These are phyloP conservation scores for Chernovozyma sophiae-reginae DNA, from an alignment of 1,139 yeast genomes.

Conservation along the genomic window DNA sequence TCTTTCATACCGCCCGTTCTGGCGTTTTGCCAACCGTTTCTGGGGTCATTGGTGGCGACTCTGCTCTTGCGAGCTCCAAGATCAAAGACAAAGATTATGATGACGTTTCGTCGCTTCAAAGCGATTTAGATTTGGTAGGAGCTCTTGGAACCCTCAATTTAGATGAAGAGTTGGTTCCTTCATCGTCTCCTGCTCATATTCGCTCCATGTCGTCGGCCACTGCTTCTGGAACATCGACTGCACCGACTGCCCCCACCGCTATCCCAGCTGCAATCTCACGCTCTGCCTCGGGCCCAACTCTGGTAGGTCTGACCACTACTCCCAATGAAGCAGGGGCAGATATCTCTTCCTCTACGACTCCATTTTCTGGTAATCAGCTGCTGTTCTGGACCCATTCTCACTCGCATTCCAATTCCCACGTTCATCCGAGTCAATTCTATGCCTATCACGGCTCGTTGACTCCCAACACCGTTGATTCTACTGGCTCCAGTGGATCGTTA, in stretches of 20 bases:
- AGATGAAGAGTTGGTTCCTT: constrained; percentile 28
- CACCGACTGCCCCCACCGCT: constrained; percentile 1
- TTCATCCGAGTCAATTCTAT: not conserved
- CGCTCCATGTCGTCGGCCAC: constrained; percentile 6
- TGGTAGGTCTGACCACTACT: constrained; percentile 1
- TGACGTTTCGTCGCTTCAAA: not conserved
- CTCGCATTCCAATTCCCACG: not conserved
- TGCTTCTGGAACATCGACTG: constrained; percentile 4
- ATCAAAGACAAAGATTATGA: not conserved
- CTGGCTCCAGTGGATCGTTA: constrained; percentile 15
- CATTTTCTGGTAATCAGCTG: constrained; percentile 4
- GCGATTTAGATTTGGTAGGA: constrained; percentile 39
- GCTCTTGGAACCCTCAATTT: constrained; percentile 38
- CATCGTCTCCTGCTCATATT: not conserved
- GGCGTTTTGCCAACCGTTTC: not conserved
- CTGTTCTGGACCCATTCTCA: constrained; percentile 6
- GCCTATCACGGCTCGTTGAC: constrained; percentile 22
- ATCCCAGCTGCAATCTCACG: not conserved
- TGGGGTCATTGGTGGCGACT: not conserved
- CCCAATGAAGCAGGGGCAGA: not conserved
- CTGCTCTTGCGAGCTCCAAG: no score
- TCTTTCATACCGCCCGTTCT: constrained; percentile 15
- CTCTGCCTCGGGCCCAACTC: constrained; percentile 1
- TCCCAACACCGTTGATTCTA: constrained; percentile 24
- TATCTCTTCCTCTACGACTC: constrained; percentile 3